These are phyloP conservation scores for Torulaspora franciscae DNA, from an alignment of 805 yeast species.

Conservation along the genomic window DNA sequence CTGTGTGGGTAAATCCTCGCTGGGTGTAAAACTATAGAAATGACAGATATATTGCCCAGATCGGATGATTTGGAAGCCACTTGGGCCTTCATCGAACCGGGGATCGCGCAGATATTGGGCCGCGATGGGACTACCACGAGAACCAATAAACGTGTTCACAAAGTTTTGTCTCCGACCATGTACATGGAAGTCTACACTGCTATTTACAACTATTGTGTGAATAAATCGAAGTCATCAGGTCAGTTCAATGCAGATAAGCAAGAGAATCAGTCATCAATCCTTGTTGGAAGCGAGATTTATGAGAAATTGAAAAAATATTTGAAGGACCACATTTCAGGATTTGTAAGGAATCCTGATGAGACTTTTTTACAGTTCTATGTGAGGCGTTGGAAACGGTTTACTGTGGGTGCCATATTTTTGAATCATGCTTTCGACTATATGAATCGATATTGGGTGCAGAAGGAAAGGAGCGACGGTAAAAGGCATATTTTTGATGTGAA, in stretches of 20 bases:
- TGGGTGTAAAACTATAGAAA: conserved; percentile 3
- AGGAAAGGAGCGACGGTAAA: conserved; percentile 90
- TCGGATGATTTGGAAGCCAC: conserved; percentile 63
- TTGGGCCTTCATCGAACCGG: conserved; percentile 76
- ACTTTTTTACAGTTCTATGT: conserved; percentile 78
- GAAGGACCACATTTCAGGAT: conserved; percentile 48
- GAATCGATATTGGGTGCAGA: conserved; percentile 96
- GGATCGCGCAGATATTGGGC: conserved; percentile 64
- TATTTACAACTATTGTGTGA: conserved; percentile 87
- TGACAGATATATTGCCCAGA: conserved; percentile 43
- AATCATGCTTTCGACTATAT: conserved; percentile 93
- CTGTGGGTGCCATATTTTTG: conserved; percentile 85
- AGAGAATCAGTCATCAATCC: conserved; percentile 38
- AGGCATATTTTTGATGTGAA: conserved; percentile 87
- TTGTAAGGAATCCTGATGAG: conserved; percentile 53
- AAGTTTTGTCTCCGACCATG: conserved; percentile 62
- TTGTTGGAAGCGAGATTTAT: conserved; percentile 90
- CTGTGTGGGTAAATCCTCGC: not conserved
- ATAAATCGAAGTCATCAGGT: conserved; percentile 52
- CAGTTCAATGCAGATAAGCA: conserved; percentile 39
- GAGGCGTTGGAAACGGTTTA: conserved; percentile 79
- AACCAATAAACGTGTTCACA: conserved; percentile 42
- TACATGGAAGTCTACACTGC: conserved; percentile 91
- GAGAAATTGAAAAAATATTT: conserved; percentile 64
- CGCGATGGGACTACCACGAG: conserved; percentile 38